Conservation (phyloP, 768 basidiomycete genomes). For the Tulasnella sp. region DNA sequence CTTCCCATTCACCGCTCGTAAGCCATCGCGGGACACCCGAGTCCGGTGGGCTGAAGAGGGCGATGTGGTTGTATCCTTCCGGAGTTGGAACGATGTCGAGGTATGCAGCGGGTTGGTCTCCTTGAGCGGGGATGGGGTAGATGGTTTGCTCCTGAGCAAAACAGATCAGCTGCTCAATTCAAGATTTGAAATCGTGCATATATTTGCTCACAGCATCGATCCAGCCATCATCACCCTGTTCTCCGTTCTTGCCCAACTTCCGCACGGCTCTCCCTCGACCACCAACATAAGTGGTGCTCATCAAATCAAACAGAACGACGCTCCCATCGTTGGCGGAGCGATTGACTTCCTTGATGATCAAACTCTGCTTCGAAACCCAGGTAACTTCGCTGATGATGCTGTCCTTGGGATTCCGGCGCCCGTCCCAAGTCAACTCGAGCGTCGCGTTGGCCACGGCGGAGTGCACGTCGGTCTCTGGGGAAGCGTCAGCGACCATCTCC, state of each 20-base stretch:
- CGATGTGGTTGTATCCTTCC: slow-evolving; percentile 89
- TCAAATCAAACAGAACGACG: slow-evolving; percentile 70
- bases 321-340: slow-evolving; percentile 75
- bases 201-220: slow-evolving; percentile 67
- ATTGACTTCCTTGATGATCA: slow-evolving; percentile 84
- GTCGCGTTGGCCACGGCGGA: slow-evolving; percentile 44
- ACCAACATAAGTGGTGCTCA: slow-evolving; percentile 30
- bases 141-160: slow-evolving; percentile 58
- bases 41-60: slow-evolving; percentile 76
- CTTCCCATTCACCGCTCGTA: slow-evolving; percentile 88
- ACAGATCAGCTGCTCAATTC: not conserved
- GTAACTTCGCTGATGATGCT: slow-evolving; percentile 76
- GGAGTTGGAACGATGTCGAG: slow-evolving; percentile 81
- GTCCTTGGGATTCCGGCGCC: slow-evolving; percentile 52
- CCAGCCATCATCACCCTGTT: slow-evolving; percentile 91
- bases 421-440: slow-evolving; percentile 62
- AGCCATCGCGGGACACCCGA: slow-evolving; percentile 71
- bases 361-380: slow-evolving; percentile 73
- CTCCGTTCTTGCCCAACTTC: slow-evolving; percentile 73
- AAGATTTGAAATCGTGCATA: not conserved
- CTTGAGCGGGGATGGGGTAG: slow-evolving; percentile 45
- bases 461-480: slow-evolving; percentile 31
- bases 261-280: slow-evolving; percentile 54
- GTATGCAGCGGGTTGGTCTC: slow-evolving; percentile 55
- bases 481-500: slow-evolving; percentile 30